These are phyloP conservation scores for Sporothrix phasma DNA, from an alignment of 2,329 filamentous ascomycete species.

Conservation along the genomic window DNA sequence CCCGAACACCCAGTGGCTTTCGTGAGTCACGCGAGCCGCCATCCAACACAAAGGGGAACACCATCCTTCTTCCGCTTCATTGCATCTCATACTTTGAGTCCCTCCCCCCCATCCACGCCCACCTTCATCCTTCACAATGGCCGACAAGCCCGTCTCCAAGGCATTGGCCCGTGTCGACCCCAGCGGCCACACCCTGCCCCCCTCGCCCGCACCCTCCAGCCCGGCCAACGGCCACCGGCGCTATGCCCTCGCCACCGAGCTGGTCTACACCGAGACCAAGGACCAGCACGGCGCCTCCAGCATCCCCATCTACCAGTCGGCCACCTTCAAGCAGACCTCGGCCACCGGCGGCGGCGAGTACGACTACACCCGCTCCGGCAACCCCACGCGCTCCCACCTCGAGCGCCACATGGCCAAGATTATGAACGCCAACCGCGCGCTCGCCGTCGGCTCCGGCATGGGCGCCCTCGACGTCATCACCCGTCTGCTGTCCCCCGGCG, in stretches of 20 bases:
- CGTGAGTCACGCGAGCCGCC: constrained; percentile 4
- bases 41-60: background rate
- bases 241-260: constrained; percentile 89
- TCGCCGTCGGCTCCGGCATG: constrained; percentile 96
- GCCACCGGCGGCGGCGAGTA: constrained; percentile 78
- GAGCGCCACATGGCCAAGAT: constrained; percentile 97
- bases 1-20: background rate
- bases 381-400: constrained; percentile 90
- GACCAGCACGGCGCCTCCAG: constrained; percentile 97
- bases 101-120: background rate
- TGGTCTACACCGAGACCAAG: constrained; percentile 91
- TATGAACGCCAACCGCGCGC: constrained; percentile 85
- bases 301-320: constrained; percentile 95
- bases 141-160: constrained; percentile 37
- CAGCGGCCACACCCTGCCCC: constrained; percentile 75
- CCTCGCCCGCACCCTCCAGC: constrained; percentile 86
- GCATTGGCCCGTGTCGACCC: constrained; percentile 57
- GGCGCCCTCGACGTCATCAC: constrained; percentile 94
- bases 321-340: constrained; percentile 91
- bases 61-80: background rate
- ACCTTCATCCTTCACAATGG: constrained; percentile 8
- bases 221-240: constrained; percentile 70
- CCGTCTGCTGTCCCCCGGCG: constrained; percentile 76
- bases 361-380: constrained; percentile 96
- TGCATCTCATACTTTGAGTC: background rate